Conservation (phyloP, 164 flowering plant species). For the Sedum album region DNA sequence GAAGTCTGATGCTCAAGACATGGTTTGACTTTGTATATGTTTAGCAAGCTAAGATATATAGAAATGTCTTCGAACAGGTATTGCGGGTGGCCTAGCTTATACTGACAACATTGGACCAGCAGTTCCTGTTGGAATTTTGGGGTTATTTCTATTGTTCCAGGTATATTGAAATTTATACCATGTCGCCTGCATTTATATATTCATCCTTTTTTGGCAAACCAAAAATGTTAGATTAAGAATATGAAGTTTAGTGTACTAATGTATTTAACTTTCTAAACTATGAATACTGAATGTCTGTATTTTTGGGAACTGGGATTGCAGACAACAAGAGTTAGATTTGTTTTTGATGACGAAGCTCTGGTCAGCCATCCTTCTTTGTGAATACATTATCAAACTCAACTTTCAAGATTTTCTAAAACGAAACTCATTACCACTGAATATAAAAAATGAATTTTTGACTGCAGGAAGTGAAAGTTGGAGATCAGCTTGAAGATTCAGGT, state of each 20-base stretch:
- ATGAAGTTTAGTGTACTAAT: neutral
- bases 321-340: slow-evolving; percentile 88
- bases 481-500: slow-evolving; percentile 71
- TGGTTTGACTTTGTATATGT: neutral
- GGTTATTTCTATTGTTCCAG: slow-evolving; percentile 49
- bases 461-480: slow-evolving; percentile 89
- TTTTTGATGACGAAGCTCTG: slow-evolving; percentile 84
- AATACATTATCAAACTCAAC: neutral
- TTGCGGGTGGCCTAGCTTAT: slow-evolving; percentile 71
- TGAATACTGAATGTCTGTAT: neutral
- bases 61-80: slow-evolving; percentile 38
- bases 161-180: neutral
- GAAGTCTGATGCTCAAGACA: neutral
- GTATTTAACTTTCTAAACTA: neutral
- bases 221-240: neutral
- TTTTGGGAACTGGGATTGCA: slow-evolving; percentile 33
- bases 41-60: neutral
- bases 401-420: neutral
- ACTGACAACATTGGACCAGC: slow-evolving; percentile 68
- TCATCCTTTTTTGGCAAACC: neutral
- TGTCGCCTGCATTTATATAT: neutral
- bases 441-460: slow-evolving; percentile 4
- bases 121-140: slow-evolving; percentile 77
- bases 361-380: slow-evolving; percentile 30
- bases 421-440: neutral